These are phyloP conservation scores for Nicotiana undulata DNA, from an alignment of 257 asterid genomes.

Conservation along the genomic window DNA sequence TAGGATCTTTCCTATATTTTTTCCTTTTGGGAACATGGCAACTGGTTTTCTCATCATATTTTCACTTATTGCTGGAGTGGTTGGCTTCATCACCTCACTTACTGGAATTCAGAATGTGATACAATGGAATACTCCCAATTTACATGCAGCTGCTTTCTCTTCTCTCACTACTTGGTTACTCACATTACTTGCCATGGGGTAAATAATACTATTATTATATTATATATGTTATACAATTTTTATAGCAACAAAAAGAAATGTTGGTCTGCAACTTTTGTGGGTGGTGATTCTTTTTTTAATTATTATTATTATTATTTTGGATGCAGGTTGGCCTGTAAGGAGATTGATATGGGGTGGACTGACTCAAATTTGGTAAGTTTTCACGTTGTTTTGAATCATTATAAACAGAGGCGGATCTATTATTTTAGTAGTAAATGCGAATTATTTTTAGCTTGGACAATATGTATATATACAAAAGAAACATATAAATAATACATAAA, in stretches of 20 bases:
- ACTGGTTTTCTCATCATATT: conserved; percentile 72
- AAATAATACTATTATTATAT: neutral
- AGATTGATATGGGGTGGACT: conserved; percentile 74
- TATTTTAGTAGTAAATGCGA: neutral
- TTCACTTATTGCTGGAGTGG: conserved; percentile 76
- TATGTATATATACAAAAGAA: too few species aligned
- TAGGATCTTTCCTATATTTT: conserved; percentile 63
- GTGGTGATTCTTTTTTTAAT: neutral
- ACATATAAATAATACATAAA: neutral
- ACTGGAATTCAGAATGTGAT: conserved; percentile 45
- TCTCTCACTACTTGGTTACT: conserved; percentile 60
- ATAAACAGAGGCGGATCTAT: neutral
- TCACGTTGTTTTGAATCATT: neutral
- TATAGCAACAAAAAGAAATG: neutral
- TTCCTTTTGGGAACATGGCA: conserved; percentile 83
- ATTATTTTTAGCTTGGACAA: neutral
- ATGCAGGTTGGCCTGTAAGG: conserved; percentile 86
- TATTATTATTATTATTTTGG: too few species aligned
- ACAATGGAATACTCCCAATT: conserved; percentile 48
- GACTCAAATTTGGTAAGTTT: conserved; percentile 54
- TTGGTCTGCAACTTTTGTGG: neutral
- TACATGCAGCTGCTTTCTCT: conserved; percentile 73
- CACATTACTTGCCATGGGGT: conserved; percentile 96
- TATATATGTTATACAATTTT: neutral
- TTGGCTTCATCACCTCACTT: conserved; percentile 67